Base-by-base conservation (phyloP, 1,139 yeast genomes). In the Candida labiduridarum region DNA sequence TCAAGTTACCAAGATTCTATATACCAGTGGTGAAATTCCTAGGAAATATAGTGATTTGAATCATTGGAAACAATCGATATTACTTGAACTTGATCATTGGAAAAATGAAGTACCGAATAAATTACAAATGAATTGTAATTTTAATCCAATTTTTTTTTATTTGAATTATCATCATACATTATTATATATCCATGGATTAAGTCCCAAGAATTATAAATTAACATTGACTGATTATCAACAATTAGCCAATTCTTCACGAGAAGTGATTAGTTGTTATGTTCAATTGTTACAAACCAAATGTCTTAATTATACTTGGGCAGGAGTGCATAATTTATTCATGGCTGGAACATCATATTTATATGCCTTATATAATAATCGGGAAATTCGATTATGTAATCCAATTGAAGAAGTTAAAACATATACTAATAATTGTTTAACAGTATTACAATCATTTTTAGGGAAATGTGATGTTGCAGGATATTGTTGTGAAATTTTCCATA, bases 261-360 rank as follows among this genome's bases (percentile, higher is more conserved):
- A 84, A 43, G 79, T 89, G 40, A 85, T 90, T 49, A 72, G 76
- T 43, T 79, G 84, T 41, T 91, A 89, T 64, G 71, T 79, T 44
- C 80, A 78, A 47, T 69, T 90, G 41, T 80, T 80, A 56, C 67
- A 71, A 18, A 76, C 76, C 33, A 82, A 81, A 57, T 75, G 82
- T 44, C 78, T 90, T 54, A 90, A 90, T 64, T 91, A 88, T 67
- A 89, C 97, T 0, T 91, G 97, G 97, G 94, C 92, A 0, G 96
- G 96, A 0, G 94, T 90, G 1, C 96, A 90, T 64, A 90, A 89
- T 64, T 71, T 89, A 49, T 89, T 89, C 63, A 86, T 88, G 87
- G 94, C 96, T 0, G 96, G 96, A 0, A 87, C 94, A 18, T 87
- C 96, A 2, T 89, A 84, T 59, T 72, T 90, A 42, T 90, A 87